Percentiles rank a stretch among this genome's conserved stretches.
These are phyloP conservation scores for Delphinella strobiligena DNA, from an alignment of 2,329 filamentous ascomycete species.

Conservation along the genomic window DNA sequence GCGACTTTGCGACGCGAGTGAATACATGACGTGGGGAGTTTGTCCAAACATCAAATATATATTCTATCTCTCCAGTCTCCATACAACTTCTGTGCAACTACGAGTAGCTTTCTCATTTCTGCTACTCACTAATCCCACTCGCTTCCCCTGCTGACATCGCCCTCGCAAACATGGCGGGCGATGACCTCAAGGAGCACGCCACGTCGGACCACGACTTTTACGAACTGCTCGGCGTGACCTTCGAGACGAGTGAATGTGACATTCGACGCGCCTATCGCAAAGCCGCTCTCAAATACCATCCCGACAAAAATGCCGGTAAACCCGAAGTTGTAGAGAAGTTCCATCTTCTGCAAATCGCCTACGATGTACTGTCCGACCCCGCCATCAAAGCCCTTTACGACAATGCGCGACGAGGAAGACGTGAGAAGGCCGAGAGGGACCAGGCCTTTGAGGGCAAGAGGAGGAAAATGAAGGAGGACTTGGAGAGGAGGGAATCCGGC, in stretches of 20 bases:
- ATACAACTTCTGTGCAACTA: no score
- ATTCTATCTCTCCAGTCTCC: no score
- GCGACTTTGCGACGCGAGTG: no score
- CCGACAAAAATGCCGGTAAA: conserved; percentile 68
- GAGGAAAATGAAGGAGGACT: conserved; percentile 70
- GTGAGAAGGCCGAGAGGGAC: conserved; percentile 57
- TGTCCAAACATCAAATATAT: no score
- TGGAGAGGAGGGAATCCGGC: conserved; percentile 61
- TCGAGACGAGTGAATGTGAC: conserved; percentile 54
- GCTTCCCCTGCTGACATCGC: not conserved
- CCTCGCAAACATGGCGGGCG: conserved; percentile 11
- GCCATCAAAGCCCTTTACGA: conserved; percentile 68
- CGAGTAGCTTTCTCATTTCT: no score
- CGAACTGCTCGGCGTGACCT: conserved; percentile 56
- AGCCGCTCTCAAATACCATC: conserved; percentile 80
- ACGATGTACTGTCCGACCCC: conserved; percentile 65
- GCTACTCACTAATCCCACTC: no score
- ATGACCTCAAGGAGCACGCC: conserved; percentile 31
- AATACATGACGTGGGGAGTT: no score
- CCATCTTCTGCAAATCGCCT: conserved; percentile 73
- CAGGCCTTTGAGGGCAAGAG: conserved; percentile 62
- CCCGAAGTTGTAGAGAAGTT: conserved; percentile 63
- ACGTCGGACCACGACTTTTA: conserved; percentile 54
- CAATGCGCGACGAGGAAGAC: conserved; percentile 56
- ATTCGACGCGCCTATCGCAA: conserved; percentile 77